These are phyloP conservation scores for Dryas alaskensis DNA, from an alignment of 306 rosid genomes.

Conservation along the genomic window DNA sequence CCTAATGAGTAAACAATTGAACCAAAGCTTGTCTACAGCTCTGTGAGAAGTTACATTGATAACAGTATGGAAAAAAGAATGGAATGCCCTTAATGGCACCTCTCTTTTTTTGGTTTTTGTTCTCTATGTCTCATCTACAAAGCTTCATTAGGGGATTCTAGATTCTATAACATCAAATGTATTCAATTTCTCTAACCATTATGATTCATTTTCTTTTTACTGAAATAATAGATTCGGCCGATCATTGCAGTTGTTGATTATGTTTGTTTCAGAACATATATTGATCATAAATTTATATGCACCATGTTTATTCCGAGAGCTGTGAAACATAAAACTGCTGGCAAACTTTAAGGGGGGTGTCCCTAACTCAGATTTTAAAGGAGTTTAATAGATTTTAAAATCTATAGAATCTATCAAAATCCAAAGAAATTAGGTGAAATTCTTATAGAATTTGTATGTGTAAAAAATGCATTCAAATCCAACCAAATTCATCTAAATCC, in stretches of 20 bases:
- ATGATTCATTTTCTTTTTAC: neutral
- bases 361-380: no score
- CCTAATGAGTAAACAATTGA: neutral
- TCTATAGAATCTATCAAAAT: no score
- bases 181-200: neutral
- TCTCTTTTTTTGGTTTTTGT: neutral
- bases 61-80: neutral
- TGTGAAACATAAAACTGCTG: neutral
- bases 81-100: neutral
- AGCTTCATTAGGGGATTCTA: neutral
- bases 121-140: no score
- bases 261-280: neutral
- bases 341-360: neutral
- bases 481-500: no score
- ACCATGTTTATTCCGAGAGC: neutral
- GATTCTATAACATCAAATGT: neutral
- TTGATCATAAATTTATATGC: neutral
- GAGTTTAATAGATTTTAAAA: no score
- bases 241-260: neutral
- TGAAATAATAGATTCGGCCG: neutral
- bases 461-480: no score
- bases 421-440: no score
- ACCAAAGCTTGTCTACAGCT: neutral
- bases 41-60: neutral
- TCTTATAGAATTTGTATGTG: no score